Evolutionary conservation across 2,329 filamentous ascomycete genomes (phyloP).

Genomic region (Didymella pinodella): DNA sequence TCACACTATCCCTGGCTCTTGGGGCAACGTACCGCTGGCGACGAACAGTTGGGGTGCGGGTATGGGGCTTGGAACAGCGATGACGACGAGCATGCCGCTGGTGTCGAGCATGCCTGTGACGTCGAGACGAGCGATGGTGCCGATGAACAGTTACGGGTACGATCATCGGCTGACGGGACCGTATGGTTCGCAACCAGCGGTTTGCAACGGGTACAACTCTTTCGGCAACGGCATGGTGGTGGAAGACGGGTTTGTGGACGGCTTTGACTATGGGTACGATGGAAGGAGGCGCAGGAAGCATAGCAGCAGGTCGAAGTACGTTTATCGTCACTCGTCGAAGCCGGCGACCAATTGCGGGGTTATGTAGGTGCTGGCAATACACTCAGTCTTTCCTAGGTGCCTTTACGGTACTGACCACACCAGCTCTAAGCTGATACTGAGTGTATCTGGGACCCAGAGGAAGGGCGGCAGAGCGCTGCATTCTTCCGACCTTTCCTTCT

Average conservation of each 20-base stretch:
- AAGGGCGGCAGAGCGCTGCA: neutral
- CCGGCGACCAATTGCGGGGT: conserved; percentile 32
- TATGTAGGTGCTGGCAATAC: conserved; percentile 24
- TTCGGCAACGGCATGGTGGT: conserved; percentile 7
- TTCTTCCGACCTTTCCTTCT: conserved; percentile 1
- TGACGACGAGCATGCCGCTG: conserved; percentile 2
- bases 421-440: neutral
- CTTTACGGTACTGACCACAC: neutral
- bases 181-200: conserved; percentile 21
- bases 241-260: conserved; percentile 15
- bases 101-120: neutral
- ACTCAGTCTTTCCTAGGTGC: neutral
- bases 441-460: neutral
- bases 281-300: conserved; percentile 24
- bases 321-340: conserved; percentile 31
- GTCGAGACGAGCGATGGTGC: conserved; percentile 23
- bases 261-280: conserved; percentile 9
- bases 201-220: conserved; percentile 12
- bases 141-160: conserved; percentile 21
- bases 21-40: conserved; percentile 32
- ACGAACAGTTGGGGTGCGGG: conserved; percentile 23
- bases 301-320: conserved; percentile 29
- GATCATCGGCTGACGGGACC: conserved; percentile 35
- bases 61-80: conserved; percentile 8
- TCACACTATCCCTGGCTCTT: conserved; percentile 34